Evolutionary conservation across 2,329 filamentous ascomycete species (phyloP).

Genomic region (Nemania bipapillata): DNA sequence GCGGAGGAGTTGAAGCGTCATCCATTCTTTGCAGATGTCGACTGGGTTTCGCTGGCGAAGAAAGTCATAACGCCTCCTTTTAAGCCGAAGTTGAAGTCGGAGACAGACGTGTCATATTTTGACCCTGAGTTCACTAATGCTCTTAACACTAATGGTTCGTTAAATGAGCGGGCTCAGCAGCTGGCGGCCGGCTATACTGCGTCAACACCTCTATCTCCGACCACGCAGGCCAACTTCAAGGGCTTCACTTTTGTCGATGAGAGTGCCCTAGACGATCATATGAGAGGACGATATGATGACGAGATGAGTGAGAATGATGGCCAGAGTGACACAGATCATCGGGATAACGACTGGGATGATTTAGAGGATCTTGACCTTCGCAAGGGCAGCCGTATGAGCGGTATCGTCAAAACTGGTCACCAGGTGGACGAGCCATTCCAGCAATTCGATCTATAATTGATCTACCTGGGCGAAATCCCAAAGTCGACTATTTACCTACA

Average conservation of each 20-base stretch:
- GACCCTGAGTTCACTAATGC: slow-evolving; percentile 98
- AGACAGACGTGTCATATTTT: slow-evolving; percentile 97
- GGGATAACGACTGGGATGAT: slow-evolving; percentile 69
- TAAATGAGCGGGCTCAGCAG: slow-evolving; percentile 90
- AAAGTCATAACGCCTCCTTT: slow-evolving; percentile 96
- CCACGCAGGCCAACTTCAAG: slow-evolving; percentile 97
- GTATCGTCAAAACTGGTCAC: slow-evolving; percentile 66
- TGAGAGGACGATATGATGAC: slow-evolving; percentile 66
- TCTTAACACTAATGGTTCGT: slow-evolving; percentile 82
- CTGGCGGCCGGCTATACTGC: slow-evolving; percentile 86
- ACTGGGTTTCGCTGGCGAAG: slow-evolving; percentile 87
- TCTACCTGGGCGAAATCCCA: slow-evolving; percentile 25
- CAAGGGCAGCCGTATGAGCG: slow-evolving; percentile 71
- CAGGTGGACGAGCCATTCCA: slow-evolving; percentile 68
- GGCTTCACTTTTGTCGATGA: slow-evolving; percentile 99
- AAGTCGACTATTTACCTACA: slow-evolving; percentile 17
- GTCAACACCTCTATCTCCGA: slow-evolving; percentile 91
- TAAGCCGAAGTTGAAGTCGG: slow-evolving; percentile 95
- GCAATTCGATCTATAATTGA: slow-evolving; percentile 69
- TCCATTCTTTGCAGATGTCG: slow-evolving; percentile 91
- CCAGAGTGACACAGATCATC: slow-evolving; percentile 57
- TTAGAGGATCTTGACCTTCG: slow-evolving; percentile 64
- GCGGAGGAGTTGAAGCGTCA: slow-evolving; percentile 94
- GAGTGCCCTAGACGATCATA: slow-evolving; percentile 89
- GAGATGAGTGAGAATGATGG: slow-evolving; percentile 68